Evolutionary conservation across 345 rosid species (phyloP).

Genomic region (Citrus hindsii): DNA sequence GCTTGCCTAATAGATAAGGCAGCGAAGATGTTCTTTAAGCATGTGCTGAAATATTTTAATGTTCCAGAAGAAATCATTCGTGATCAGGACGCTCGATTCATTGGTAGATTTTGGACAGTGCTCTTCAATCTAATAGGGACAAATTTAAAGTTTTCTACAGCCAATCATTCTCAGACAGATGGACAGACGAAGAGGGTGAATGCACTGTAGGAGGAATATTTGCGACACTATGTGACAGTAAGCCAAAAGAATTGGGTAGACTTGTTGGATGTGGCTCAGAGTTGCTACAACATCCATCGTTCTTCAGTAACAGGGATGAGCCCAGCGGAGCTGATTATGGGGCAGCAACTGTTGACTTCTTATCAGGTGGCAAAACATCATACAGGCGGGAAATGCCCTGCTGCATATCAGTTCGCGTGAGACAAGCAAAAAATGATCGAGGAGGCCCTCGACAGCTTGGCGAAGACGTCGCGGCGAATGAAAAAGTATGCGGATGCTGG

Average conservation of each 20-base stretch:
- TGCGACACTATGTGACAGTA: neutral
- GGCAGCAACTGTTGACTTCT: neutral
- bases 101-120: no score
- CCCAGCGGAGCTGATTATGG: no score
- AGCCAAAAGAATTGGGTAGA: no score
- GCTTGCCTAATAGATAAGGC: neutral
- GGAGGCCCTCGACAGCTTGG: no score
- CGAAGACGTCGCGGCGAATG: no score
- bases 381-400: no score
- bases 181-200: neutral
- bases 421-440: no score
- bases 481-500: neutral
- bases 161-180: neutral
- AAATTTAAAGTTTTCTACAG: neutral
- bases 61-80: neutral
- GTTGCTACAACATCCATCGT: neutral
- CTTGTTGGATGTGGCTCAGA: neutral
- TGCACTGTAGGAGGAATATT: neutral
- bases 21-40: neutral
- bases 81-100: neutral
- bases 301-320: neutral
- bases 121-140: neutral
- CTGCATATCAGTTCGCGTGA: no score
- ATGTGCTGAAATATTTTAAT: no score
- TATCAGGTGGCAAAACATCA: neutral